These are phyloP conservation scores for Camelina neglecta DNA, from an alignment of 345 rosid genomes.

Conservation along the genomic window DNA sequence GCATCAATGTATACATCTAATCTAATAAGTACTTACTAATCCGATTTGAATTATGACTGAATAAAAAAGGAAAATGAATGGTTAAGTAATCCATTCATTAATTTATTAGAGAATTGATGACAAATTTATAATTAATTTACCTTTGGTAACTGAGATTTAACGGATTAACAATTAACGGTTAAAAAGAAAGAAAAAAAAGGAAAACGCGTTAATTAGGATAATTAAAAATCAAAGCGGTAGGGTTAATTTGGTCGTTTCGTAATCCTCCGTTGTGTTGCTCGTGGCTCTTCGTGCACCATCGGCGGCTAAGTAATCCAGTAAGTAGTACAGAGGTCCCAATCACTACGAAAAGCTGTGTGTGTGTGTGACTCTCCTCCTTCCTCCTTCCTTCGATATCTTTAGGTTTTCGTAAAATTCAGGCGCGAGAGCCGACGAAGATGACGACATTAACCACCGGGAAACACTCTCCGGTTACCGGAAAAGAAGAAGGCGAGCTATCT, in stretches of 20 bases:
- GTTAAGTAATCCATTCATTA: too few species aligned
- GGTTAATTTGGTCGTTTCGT: conserved; percentile 31
- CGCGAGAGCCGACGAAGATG: conserved; percentile 18
- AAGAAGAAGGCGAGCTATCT: conserved; percentile 93
- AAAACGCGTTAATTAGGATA: not conserved
- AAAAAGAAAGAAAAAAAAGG: not conserved
- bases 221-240: not conserved
- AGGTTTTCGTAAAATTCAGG: not conserved
- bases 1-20: too few species aligned
- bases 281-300: conserved; percentile 4
- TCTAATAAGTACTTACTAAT: too few species aligned
- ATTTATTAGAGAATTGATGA: too few species aligned
- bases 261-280: conserved; percentile 1
- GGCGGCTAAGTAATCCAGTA: conserved; percentile 23
- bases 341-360: not conserved
- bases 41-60: too few species aligned
- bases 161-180: not conserved
- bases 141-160: too few species aligned
- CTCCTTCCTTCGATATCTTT: not conserved
- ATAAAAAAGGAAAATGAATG: too few species aligned
- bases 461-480: conserved; percentile 30
- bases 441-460: conserved; percentile 38
- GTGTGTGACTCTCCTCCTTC: not conserved
- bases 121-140: too few species aligned
- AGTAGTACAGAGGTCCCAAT: not conserved